phyloP scores from a whole-genome alignment of 139 green algal genomes.

The Chlamydomonas schloesseri region DNA sequence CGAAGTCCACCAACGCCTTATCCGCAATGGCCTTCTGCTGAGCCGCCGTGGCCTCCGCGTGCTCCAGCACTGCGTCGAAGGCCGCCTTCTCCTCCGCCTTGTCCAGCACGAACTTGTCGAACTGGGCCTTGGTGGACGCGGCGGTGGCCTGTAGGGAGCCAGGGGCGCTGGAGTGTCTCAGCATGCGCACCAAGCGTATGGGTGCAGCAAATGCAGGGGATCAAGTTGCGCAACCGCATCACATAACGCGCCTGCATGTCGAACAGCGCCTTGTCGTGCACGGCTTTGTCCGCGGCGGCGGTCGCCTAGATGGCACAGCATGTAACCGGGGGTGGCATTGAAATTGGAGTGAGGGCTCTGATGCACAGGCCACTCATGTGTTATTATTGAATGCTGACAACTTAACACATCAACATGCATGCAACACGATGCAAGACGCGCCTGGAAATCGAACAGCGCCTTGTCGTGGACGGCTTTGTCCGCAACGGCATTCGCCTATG shows the following conservation, averaged over 20 bases:
- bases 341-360: too few species aligned
- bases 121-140: constrained; percentile 11
- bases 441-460: background rate
- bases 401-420: too few species aligned
- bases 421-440: too few species aligned
- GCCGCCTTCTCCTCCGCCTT: constrained; percentile 40
- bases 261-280: background rate
- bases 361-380: too few species aligned
- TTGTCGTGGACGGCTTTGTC: background rate
- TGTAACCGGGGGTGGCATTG: too few species aligned
- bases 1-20: constrained; percentile 20
- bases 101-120: constrained; percentile 27
- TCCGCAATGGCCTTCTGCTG: constrained; percentile 26
- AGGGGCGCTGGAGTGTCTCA: too few species aligned
- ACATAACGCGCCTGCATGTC: background rate
- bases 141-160: background rate
- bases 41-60: background rate
- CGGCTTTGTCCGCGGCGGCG: background rate
- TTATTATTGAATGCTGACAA: background rate
- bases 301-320: background rate
- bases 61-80: constrained; percentile 16
- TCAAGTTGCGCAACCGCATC: too few species aligned
- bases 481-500: background rate
- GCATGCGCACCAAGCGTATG: too few species aligned
- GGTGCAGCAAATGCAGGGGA: too few species aligned